Evolutionary conservation across 116 monocot species (phyloP).

Genomic region (Zostera marina): DNA sequence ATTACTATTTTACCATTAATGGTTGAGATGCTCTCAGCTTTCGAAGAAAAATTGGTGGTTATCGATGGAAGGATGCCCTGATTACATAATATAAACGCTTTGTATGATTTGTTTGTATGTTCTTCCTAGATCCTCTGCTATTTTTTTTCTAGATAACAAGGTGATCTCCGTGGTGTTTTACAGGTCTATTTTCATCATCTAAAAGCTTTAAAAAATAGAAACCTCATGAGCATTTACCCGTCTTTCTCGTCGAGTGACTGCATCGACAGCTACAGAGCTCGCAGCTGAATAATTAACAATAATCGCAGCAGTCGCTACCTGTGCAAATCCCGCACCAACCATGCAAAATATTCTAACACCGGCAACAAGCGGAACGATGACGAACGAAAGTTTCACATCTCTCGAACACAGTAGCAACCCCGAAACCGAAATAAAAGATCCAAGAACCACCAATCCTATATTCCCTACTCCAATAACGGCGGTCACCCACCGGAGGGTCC

Average conservation of each 20-base stretch:
- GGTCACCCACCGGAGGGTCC: constrained; percentile 34
- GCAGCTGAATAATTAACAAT: constrained; percentile 21
- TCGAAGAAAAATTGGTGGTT: too few relatives aligned
- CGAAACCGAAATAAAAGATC: constrained; percentile 13
- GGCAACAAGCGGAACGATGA: constrained; percentile 24
- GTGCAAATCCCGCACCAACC: constrained; percentile 49
- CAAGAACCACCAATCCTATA: constrained; percentile 21
- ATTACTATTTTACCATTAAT: too few relatives aligned
- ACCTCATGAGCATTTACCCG: constrained; percentile 25
- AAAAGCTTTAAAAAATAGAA: background rate
- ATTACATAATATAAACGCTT: too few relatives aligned
- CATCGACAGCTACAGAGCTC: constrained; percentile 20
- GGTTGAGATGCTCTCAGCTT: too few relatives aligned
- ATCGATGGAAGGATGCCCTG: too few relatives aligned
- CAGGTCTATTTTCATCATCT: too few relatives aligned
- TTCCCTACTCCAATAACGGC: constrained; percentile 35
- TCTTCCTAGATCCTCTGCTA: too few relatives aligned
- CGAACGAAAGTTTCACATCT: constrained; percentile 21
- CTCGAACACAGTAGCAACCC: constrained; percentile 16
- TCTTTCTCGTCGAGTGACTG: constrained; percentile 50
- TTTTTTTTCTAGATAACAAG: too few relatives aligned
- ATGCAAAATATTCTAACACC: constrained; percentile 43
- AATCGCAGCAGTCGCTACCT: constrained; percentile 53
- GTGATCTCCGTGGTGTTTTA: too few relatives aligned
- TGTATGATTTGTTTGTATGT: too few relatives aligned